Evolutionary conservation across 768 basidiomycete genomes (phyloP).

Genomic region (Chalciporus sphaerocephalus): DNA sequence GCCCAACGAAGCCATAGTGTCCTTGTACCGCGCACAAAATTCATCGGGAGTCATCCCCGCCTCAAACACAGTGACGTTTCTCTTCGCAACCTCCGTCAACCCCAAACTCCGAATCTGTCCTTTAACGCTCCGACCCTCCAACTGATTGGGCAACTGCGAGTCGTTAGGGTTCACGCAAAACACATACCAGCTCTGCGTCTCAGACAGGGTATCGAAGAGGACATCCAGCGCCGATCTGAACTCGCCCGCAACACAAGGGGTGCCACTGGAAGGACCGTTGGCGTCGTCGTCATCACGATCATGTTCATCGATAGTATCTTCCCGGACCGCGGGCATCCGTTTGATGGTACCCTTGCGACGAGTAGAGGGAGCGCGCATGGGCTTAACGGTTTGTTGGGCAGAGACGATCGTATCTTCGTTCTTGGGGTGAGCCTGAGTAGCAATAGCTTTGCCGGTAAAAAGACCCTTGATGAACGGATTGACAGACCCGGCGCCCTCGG

Average conservation of each 20-base stretch:
- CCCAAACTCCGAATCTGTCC: slow-evolving; percentile 85
- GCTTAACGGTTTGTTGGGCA: slow-evolving; percentile 89
- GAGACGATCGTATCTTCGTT: slow-evolving; percentile 95
- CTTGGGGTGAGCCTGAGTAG: slow-evolving; percentile 86
- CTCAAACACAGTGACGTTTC: slow-evolving; percentile 67
- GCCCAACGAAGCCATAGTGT: slow-evolving; percentile 54
- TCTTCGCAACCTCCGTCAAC: slow-evolving; percentile 68
- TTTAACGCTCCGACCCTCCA: slow-evolving; percentile 89
- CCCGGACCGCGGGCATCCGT: slow-evolving; percentile 41
- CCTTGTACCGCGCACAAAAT: slow-evolving; percentile 78
- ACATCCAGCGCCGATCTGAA: slow-evolving; percentile 82
- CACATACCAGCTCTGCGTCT: slow-evolving; percentile 87
- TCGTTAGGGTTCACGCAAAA: slow-evolving; percentile 96
- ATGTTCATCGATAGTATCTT: slow-evolving; percentile 36
- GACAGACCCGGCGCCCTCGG: slow-evolving; percentile 72
- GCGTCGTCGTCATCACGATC: slow-evolving; percentile 47
- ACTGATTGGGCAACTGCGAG: slow-evolving; percentile 88
- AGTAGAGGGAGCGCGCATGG: slow-evolving; percentile 90
- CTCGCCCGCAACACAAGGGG: slow-evolving; percentile 82
- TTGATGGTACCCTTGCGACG: slow-evolving; percentile 73
- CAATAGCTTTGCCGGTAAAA: slow-evolving; percentile 85
- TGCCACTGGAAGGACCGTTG: slow-evolving; percentile 29
- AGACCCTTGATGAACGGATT: slow-evolving; percentile 91
- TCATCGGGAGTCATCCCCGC: slow-evolving; percentile 83
- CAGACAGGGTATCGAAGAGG: slow-evolving; percentile 81